These are phyloP conservation scores for Fraxinus nigra DNA, from an alignment of 305 asterid genomes.

Conservation along the genomic window DNA sequence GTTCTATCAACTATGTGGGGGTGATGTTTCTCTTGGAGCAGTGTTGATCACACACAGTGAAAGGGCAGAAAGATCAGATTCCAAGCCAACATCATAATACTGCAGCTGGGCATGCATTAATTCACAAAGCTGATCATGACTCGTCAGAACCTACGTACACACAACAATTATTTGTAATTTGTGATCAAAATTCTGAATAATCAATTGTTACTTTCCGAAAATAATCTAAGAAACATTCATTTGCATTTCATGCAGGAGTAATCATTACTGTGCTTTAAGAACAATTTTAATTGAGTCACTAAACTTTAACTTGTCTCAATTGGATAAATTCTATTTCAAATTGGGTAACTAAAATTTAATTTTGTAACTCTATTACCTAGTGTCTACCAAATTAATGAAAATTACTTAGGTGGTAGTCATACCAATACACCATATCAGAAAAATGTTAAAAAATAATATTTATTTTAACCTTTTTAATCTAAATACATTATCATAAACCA, in stretches of 20 bases:
- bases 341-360: not conserved
- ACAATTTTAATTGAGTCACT: too few species aligned
- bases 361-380: not conserved
- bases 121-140: constrained; percentile 20
- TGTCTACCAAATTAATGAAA: not conserved
- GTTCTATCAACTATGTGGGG: not conserved
- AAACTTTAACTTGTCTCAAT: too few species aligned
- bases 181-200: not conserved
- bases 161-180: not conserved
- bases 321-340: too few species aligned
- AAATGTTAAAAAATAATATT: too few species aligned
- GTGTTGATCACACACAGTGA: not conserved
- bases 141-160: not conserved
- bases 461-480: not conserved
- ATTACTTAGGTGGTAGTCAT: not conserved
- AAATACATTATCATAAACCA: not conserved
- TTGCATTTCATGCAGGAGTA: too few species aligned
- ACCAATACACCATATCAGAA: not conserved
- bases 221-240: too few species aligned
- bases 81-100: not conserved
- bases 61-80: constrained; percentile 1
- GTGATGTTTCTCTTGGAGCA: not conserved
- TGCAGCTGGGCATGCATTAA: not conserved
- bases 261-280: too few species aligned
- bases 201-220: too few species aligned